Percentiles rank a stretch among this genome's conserved stretches.
These are phyloP conservation scores for Trebouxia sp. DNA, from an alignment of 139 green algal genomes.

Conservation along the genomic window DNA sequence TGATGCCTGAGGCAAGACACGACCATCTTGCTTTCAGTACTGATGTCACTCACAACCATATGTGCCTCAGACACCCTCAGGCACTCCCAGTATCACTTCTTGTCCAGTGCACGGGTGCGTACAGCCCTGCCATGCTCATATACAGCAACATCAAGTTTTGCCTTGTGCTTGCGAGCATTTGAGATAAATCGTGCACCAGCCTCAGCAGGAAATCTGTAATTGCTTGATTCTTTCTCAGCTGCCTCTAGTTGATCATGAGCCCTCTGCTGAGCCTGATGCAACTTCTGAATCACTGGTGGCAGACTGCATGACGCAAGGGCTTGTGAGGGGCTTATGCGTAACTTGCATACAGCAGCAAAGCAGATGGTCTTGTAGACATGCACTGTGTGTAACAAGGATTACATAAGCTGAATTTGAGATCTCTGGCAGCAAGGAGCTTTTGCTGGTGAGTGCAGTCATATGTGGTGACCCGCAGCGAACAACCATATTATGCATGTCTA, in stretches of 20 bases:
- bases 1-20: no score
- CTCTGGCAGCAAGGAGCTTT: no score
- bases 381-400: no score
- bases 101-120: not conserved
- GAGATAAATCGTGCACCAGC: not conserved
- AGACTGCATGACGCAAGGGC: not conserved
- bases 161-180: slow-evolving; percentile 4
- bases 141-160: not conserved
- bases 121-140: slow-evolving; percentile 1
- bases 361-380: not conserved
- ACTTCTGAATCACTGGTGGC: not conserved
- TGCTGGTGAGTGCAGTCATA: no score
- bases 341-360: no score
- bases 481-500: not conserved
- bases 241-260: slow-evolving; percentile 12
- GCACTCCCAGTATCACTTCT: not conserved
- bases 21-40: no score
- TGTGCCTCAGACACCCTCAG: not conserved
- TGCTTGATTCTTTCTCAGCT: not conserved
- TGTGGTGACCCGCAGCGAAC: no score
- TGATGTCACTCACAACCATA: no score
- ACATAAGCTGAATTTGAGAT: no score
- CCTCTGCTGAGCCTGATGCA: slow-evolving; percentile 8
- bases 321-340: no score
- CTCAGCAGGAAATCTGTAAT: slow-evolving; percentile 19